Evolutionary conservation across 345 rosid species (phyloP).

Genomic region (Aethionema arabicum): DNA sequence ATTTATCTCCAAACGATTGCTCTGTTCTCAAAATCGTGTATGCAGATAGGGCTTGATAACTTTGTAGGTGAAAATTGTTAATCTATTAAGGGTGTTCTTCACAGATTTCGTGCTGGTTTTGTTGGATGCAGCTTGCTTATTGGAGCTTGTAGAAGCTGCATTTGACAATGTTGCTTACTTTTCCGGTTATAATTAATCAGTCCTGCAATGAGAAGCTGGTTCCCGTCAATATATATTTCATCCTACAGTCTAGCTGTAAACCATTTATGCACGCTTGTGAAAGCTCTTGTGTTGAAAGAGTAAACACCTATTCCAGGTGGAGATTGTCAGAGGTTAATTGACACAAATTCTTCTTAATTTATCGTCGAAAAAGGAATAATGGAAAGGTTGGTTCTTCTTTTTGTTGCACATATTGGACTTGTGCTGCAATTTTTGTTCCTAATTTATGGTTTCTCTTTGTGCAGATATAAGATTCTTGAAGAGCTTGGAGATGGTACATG

Average conservation of each 20-base stretch:
- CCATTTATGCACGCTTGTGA: conserved; percentile 42
- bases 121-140: conserved; percentile 53
- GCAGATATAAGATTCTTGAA: conserved; percentile 74
- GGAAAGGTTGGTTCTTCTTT: conserved; percentile 66
- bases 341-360: conserved; percentile 50
- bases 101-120: conserved; percentile 30
- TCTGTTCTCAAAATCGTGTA: background rate
- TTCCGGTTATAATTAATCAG: conserved; percentile 46
- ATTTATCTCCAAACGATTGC: background rate
- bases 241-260: conserved; percentile 66
- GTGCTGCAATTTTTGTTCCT: background rate
- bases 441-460: conserved; percentile 4
- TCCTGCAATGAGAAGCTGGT: conserved; percentile 54
- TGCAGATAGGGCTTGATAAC: conserved; percentile 20
- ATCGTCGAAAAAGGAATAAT: conserved; percentile 44
- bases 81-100: conserved; percentile 8
- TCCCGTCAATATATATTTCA: conserved; percentile 48
- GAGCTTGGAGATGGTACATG: conserved; percentile 99
- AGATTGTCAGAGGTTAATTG: conserved; percentile 63
- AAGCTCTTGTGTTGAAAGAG: conserved; percentile 40
- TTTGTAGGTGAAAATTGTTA: conserved; percentile 13
- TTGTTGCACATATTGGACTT: conserved; percentile 18
- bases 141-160: conserved; percentile 86
- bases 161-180: conserved; percentile 66
- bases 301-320: conserved; percentile 54